Conservation (phyloP, 441 rosid genomes). For the Hura crepitans region DNA sequence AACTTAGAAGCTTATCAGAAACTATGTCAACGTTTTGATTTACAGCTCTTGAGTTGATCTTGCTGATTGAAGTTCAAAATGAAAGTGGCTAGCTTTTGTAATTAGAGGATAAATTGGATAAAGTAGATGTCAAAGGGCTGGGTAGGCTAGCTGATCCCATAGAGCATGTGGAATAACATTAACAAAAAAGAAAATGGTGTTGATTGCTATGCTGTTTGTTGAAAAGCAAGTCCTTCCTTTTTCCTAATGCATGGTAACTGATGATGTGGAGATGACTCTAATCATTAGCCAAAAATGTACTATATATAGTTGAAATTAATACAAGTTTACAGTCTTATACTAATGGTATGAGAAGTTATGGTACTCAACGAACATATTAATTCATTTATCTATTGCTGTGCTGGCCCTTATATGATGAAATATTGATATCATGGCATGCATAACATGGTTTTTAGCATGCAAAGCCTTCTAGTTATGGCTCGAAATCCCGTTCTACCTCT, state of each 20-base stretch:
- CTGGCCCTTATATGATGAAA: not conserved
- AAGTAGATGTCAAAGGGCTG: not conserved
- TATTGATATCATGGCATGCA: not conserved
- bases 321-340: too few relatives aligned
- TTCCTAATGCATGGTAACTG: not conserved
- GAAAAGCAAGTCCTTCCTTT: not conserved
- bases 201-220: not conserved
- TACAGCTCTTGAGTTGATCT: not conserved
- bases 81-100: not conserved
- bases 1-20: not conserved
- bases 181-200: not conserved
- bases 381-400: not conserved
- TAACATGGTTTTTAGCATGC: slow-evolving; percentile 44
- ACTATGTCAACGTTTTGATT: not conserved
- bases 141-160: not conserved
- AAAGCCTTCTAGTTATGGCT: slow-evolving; percentile 55
- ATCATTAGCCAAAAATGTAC: too few relatives aligned
- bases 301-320: too few relatives aligned
- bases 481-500: slow-evolving; percentile 55
- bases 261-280: not conserved
- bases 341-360: not conserved
- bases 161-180: not conserved
- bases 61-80: slow-evolving; percentile 3
- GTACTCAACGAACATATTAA: not conserved
- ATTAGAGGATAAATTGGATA: not conserved